Percentiles rank a stretch among this genome's conserved stretches.
phyloP scores from a whole-genome alignment of 495 filamentous ascomycete species.

The Penicillium chermesinum region DNA sequence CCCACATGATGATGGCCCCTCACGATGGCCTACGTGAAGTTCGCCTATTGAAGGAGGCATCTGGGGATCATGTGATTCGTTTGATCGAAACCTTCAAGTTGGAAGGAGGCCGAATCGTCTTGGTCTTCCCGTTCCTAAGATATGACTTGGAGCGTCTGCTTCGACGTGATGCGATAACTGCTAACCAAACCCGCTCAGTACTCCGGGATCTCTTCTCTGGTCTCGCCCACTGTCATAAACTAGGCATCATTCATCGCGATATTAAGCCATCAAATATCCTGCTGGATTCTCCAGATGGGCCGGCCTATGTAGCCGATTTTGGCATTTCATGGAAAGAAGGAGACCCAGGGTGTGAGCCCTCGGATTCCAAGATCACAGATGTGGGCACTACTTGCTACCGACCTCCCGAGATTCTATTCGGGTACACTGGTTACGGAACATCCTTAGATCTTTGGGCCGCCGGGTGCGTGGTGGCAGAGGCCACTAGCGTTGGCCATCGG shows the following conservation, averaged over 20 bases:
- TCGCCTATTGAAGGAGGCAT: slow-evolving; percentile 57
- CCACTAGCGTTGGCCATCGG: slow-evolving; percentile 38
- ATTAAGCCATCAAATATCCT: slow-evolving; percentile 90
- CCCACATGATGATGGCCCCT: slow-evolving; percentile 64
- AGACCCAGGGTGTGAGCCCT: slow-evolving; percentile 56
- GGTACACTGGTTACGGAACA: slow-evolving; percentile 62
- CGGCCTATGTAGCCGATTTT: slow-evolving; percentile 81
- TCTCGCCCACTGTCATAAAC: slow-evolving; percentile 63
- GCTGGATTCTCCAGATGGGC: slow-evolving; percentile 59
- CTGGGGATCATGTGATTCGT: slow-evolving; percentile 52
- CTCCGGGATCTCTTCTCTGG: slow-evolving; percentile 68
- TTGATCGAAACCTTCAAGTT: slow-evolving; percentile 67
- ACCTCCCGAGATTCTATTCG: slow-evolving; percentile 87
- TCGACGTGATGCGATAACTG: slow-evolving; percentile 39
- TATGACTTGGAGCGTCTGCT: slow-evolving; percentile 64
- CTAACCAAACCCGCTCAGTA: slow-evolving; percentile 38
- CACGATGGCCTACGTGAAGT: slow-evolving; percentile 77
- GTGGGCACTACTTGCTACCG: slow-evolving; percentile 91
- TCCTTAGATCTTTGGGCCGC: slow-evolving; percentile 86
- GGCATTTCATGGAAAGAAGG: slow-evolving; percentile 78
- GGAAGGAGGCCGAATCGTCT: slow-evolving; percentile 61
- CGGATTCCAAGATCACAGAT: slow-evolving; percentile 74
- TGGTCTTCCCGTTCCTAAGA: slow-evolving; percentile 81
- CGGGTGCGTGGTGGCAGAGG: slow-evolving; percentile 74
- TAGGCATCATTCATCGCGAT: slow-evolving; percentile 84